These are phyloP conservation scores for Platanthera guangdongensis DNA, from an alignment of 106 monocot genomes.

Conservation along the genomic window DNA sequence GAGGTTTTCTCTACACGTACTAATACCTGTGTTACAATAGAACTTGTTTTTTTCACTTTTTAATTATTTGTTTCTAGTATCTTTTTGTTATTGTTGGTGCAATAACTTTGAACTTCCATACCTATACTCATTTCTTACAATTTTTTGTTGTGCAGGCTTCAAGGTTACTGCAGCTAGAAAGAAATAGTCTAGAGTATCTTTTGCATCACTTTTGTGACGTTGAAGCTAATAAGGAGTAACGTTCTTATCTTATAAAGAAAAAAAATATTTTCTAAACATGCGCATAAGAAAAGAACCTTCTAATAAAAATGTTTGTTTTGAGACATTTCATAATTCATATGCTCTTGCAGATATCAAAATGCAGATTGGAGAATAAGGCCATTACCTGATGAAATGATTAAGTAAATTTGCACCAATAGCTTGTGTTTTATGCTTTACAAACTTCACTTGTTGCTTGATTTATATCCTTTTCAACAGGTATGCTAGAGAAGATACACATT, in stretches of 20 bases:
- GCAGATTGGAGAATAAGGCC: constrained; percentile 97
- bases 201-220: constrained; percentile 72
- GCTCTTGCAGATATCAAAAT: constrained; percentile 79
- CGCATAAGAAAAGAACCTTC: too few relatives aligned
- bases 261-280: background rate
- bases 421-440: background rate
- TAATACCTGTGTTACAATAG: background rate
- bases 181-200: constrained; percentile 87
- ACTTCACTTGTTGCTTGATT: background rate
- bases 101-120: background rate
- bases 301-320: background rate
- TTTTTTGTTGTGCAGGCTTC: constrained; percentile 43
- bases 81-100: background rate
- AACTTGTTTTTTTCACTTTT: background rate
- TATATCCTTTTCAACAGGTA: constrained; percentile 43
- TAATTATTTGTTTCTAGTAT: background rate
- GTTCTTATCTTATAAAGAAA: background rate
- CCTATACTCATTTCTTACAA: background rate
- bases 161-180: constrained; percentile 77
- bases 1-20: too few relatives aligned
- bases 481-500: constrained; percentile 97
- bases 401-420: constrained; percentile 32
- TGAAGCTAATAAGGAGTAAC: constrained; percentile 94
- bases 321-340: constrained; percentile 2
- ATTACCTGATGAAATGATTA: constrained; percentile 80